Conservation (phyloP, 1,139 yeast species). For the Yamadazyma buinensis region DNA sequence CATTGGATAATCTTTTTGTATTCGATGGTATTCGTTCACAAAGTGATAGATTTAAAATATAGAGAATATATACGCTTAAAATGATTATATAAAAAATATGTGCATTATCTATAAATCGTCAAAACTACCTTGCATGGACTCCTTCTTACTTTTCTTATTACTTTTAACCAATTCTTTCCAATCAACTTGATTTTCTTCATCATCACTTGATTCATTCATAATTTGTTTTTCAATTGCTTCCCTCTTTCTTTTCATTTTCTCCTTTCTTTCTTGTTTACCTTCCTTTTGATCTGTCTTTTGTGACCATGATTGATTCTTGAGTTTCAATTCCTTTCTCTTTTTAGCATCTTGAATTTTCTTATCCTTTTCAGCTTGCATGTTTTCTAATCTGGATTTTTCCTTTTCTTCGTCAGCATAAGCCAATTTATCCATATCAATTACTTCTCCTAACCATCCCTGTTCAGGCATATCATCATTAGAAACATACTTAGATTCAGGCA, state of each 20-base stretch:
- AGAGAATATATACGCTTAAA: too few relatives aligned
- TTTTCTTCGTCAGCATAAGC: slow-evolving; percentile 60
- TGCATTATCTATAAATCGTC: slow-evolving; percentile 53
- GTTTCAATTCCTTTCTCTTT: slow-evolving; percentile 42
- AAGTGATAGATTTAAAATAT: slow-evolving; percentile 47
- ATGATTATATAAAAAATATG: neutral
- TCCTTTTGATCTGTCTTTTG: slow-evolving; percentile 63
- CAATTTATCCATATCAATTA: slow-evolving; percentile 62
- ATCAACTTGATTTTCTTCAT: slow-evolving; percentile 59
- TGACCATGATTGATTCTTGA: slow-evolving; percentile 80
- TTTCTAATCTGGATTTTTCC: slow-evolving; percentile 61
- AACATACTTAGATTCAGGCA: slow-evolving; percentile 80
- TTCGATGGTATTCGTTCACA: slow-evolving; percentile 64
- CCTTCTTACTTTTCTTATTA: slow-evolving; percentile 53
- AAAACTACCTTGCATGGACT: slow-evolving; percentile 56
- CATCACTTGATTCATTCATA: slow-evolving; percentile 40
- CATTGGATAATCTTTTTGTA: slow-evolving; percentile 61
- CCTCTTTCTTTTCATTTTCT: slow-evolving; percentile 58
- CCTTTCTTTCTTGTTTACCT: slow-evolving; percentile 57
- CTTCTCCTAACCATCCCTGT: slow-evolving; percentile 69
- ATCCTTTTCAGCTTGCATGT: slow-evolving; percentile 45
- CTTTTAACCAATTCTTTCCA: slow-evolving; percentile 83
- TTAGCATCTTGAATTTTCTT: slow-evolving; percentile 46
- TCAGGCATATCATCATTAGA: slow-evolving; percentile 47
- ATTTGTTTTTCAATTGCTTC: slow-evolving; percentile 59